Evolutionary conservation across 2,329 filamentous ascomycete genomes (phyloP), one percentile per base, ranked within the genome.

Genomic region (Aspergillus japonicus): DNA sequence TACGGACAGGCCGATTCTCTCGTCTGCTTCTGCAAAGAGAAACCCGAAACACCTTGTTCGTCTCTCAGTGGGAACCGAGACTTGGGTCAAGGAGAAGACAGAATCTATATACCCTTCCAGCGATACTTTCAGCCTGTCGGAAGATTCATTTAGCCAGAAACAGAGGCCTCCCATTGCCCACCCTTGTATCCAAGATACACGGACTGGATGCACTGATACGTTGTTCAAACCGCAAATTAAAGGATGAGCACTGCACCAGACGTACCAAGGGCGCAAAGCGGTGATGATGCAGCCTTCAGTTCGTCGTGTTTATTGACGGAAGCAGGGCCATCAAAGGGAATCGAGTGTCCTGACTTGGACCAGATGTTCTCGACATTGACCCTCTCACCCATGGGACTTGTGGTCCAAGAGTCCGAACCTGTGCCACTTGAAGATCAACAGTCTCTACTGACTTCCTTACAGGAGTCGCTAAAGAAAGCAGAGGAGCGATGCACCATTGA

Each of bases 371-470:
- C 69, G 19, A 62, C 64, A 31, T 58, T 69, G 48, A 54, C 63
- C 39, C 63, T 60, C 26, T 53, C 51, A n/a, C 59, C 68, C 55
- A 67, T 68, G 42, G 57, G 60, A 48, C 54, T 70, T 29, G 64
- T 68, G 44, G 26, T 60, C 5, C 57, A 58, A 62, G 64, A 54
- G 57, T 51, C 57, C 3, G 64, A 62, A 47, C 56, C 56, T 1
- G 42, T 75, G 33, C 39, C 66, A 8, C 44, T 52, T 39, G 64
- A 73, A 64, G 70, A 75, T 50, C 70, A 77, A 63, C 63, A 68
- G 54, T 62, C 65, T 29, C 72, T 78, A 66, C 73, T 78, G 54
- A 63, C 52, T 35, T 64, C 68, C n/a, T 58, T 79, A 56, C 70
- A 73, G 57, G 58, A 64, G 14, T 62, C 70, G 24, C 68, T 79